Evolutionary conservation across 1,139 yeast genomes (phyloP), one percentile per base, ranked within the genome.

Genomic region (Magnusiomyces ingens): DNA sequence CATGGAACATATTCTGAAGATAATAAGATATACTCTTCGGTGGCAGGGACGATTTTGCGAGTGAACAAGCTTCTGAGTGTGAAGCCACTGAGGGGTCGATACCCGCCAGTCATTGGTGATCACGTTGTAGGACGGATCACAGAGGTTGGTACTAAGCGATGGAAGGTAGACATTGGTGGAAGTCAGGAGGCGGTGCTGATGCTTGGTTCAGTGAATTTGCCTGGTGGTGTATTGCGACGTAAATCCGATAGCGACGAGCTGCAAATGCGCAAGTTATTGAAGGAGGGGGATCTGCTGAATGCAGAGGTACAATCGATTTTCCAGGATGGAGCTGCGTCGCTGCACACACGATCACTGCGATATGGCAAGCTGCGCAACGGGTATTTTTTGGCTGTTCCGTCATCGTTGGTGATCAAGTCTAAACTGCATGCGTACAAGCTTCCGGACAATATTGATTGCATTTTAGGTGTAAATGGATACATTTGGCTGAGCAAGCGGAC

Each of bases 141-240:
- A 1, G 99, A 93, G 64, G 98, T 93, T 4, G 96, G 95, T 0
- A 85, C 85, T 61, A 87, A 86, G 67, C 75, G 98, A 62, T 94
- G 99, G 99, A 90, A 86, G 66, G 98, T 94, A 18, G 97, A 93
- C 64, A 89, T 94, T 62, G 98, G 99, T 15, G 88, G 89, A 19
- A 85, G 83, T 62, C 96, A 89, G 64, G 95, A 90, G 67, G 99
- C 97, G 0, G 82, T 88, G 0, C 73, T 94, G 59, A 85, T 89
- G 89, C 76, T 94, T 57, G 99, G 99, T 10, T 88, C 96, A 0
- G 97, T 94, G 22, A 94, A 94, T 68, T 75, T 94, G 58, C 99
- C 99, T 1, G 99, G 99, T 53, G 99, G 99, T 54, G 89, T 94
- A 2, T 74, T 93, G 62, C 80, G 99, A 69, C 79, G 99, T 64